A percentile compares a stretch with the other conserved stretches of the same genome.
Conservation (phyloP, 108 stramenopile species). For the Pelagomonas calceolata region DNA sequence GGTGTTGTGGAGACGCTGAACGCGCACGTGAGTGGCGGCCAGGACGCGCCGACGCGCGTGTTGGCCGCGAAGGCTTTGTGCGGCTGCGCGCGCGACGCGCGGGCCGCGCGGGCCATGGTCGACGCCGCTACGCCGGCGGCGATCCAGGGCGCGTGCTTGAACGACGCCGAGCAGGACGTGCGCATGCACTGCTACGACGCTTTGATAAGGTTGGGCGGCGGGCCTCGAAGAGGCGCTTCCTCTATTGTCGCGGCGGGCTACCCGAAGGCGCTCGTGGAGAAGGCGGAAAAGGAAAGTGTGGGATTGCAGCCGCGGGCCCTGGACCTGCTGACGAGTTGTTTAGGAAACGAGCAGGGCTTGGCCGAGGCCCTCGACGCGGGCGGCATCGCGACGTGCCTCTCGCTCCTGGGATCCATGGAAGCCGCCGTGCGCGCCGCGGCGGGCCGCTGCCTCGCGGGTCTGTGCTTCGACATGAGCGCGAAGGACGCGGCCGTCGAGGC, state of each 20-base stretch:
- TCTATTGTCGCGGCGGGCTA: neutral
- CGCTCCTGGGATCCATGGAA: neutral
- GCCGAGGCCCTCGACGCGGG: neutral
- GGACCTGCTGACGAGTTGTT: neutral
- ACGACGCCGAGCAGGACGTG: neutral
- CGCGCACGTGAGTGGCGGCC: conserved; percentile 3
- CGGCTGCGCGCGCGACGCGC: conserved; percentile 6
- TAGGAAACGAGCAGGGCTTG: neutral
- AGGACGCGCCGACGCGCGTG: conserved; percentile 4
- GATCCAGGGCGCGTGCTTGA: neutral
- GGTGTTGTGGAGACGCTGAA: conserved; percentile 9
- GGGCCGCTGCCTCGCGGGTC: neutral
- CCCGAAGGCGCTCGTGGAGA: neutral
- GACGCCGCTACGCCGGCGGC: neutral
- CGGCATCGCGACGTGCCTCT: neutral
- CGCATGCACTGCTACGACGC: neutral
- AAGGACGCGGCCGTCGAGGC: neutral
- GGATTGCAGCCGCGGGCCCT: neutral
- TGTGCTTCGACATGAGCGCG: neutral
- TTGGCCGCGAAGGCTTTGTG: conserved; percentile 1
- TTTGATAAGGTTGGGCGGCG: neutral
- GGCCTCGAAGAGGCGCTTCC: neutral
- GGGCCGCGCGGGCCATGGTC: conserved; percentile 1
- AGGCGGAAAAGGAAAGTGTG: neutral
- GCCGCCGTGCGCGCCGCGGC: neutral